Evolutionary conservation across 2,329 filamentous ascomycete genomes (phyloP), one percentile per base, ranked within the genome.

Genomic region (Botryosphaeria agaves): DNA sequence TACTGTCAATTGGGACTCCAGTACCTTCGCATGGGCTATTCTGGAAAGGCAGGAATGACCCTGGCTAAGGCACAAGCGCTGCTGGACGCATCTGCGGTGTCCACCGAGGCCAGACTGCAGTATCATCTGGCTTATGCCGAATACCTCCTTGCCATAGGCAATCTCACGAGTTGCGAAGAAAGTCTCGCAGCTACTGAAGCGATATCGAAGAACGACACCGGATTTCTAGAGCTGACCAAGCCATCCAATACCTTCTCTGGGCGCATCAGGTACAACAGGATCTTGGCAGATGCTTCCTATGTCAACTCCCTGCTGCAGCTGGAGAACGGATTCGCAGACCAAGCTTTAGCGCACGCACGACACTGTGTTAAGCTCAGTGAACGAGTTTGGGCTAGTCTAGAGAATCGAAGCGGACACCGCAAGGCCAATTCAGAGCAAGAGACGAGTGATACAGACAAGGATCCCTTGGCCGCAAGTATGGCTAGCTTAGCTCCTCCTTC

Each of bases 71-170:
- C 72, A 3, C 64, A 73, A 37, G 51, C 56, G 14, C 61, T 66
- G 30, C 39, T 64, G 5, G 43, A 47, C 7, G 49, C 47, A 6
- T 49, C 51, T 24, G 47, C 48, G 2, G 39, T 61, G 2, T 57
- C 61, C 3, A 50, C 53, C 7, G 51, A 64, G 29, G 56, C 62
- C 9, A 53, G 49, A 17, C 40, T 76, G 9, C 58, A 61, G 19
- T 77, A 77, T 48, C 68, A 84, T 38, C 55, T 93, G 5, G 70
- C 73, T 0, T 72, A 75, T 36, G 74, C 79, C 1, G 81, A 92
- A 47, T 83, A 84, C 47, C 61, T 76, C 17, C 57, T 85, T 12
- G 67, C 69, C 2, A 66, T 75, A 8, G 77, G 76, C 7, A 71
- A 73, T 29, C 55, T 69, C 11, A 64, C 73, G 7, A 72, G 77